Percentiles rank a stretch among this genome's conserved stretches.
Conservation (phyloP, 1,139 yeast genomes). For the Lodderomyces parapsilosis region DNA sequence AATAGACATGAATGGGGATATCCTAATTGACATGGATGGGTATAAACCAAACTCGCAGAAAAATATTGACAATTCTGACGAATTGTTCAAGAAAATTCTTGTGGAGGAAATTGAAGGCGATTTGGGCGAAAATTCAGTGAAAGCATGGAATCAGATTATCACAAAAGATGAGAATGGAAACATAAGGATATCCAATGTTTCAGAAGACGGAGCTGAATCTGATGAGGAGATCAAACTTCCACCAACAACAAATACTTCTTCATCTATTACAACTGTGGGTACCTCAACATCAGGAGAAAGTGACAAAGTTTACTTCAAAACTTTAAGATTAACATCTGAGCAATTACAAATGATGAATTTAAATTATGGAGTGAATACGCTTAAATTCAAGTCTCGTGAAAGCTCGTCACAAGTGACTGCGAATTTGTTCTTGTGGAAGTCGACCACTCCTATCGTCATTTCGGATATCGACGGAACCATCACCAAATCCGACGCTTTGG, state of each 20-base stretch:
- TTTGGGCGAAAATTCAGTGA: constrained; percentile 20
- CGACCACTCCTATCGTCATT: constrained; percentile 84
- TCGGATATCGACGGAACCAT: constrained; percentile 99
- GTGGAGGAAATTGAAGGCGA: constrained; percentile 47
- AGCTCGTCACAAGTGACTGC: constrained; percentile 79
- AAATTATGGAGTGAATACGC: constrained; percentile 74
- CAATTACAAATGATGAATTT: constrained; percentile 75
- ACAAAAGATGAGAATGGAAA: constrained; percentile 70
- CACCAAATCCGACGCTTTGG: constrained; percentile 95
- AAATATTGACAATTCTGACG: constrained; percentile 68
- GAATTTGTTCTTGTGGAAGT: constrained; percentile 80
- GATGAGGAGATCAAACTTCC: constrained; percentile 1
- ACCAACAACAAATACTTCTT: constrained; percentile 4
- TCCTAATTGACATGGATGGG: constrained; percentile 93
- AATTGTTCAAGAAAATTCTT: constrained; percentile 67
- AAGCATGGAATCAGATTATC: constrained; percentile 36
- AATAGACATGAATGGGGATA: constrained; percentile 86
- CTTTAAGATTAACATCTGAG: constrained; percentile 87
- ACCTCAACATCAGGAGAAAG: constrained; percentile 15
- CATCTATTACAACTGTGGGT: constrained; percentile 15
- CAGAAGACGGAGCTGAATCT: constrained; percentile 4
- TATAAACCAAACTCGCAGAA: constrained; percentile 81
- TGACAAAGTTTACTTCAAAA: constrained; percentile 64
- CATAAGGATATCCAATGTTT: constrained; percentile 49
- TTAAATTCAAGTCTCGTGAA: constrained; percentile 75